A percentile compares a stretch with the other conserved stretches of the same genome.
Conservation (phyloP, 805 yeast genomes). For the Allodekkera sacchari region DNA sequence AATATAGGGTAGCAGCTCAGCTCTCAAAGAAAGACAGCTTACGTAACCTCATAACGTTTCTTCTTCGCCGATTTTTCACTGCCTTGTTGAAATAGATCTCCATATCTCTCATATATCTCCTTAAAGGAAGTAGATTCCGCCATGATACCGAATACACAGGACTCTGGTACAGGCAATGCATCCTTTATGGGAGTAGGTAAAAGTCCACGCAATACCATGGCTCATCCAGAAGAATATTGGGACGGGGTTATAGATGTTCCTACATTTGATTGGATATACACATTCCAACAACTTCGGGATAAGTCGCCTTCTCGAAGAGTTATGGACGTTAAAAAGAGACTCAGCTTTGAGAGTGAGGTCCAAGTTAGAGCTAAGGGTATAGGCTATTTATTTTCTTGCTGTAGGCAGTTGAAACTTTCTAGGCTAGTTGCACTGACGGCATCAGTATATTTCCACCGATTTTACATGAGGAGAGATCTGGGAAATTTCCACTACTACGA, state of each 20-base stretch:
- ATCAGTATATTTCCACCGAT: conserved; percentile 39
- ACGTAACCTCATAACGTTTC: no score
- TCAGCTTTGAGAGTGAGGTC: conserved; percentile 31
- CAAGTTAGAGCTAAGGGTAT: conserved; percentile 39
- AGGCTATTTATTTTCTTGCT: conserved; percentile 35
- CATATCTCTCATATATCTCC: no score
- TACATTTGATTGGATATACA: conserved; percentile 20
- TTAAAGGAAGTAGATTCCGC: no score
- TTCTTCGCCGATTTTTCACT: no score
- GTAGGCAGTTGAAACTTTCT: conserved; percentile 36
- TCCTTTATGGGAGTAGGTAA: no score
- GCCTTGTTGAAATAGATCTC: no score
- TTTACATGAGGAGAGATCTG: conserved; percentile 39
- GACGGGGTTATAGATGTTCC: conserved; percentile 21
- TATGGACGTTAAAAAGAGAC: conserved; percentile 14
- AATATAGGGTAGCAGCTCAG: no score
- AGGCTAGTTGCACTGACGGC: conserved; percentile 41
- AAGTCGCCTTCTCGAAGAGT: conserved; percentile 28
- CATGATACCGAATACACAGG: no score
- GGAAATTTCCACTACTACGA: conserved; percentile 39
- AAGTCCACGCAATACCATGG: no score
- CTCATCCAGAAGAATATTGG: conserved; percentile 23
- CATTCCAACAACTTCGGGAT: conserved; percentile 15
- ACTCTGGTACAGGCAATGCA: no score
- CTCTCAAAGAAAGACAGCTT: no score